Conservation (phyloP, 2,329 filamentous ascomycete species). For the Fusarium euwallaceae region DNA sequence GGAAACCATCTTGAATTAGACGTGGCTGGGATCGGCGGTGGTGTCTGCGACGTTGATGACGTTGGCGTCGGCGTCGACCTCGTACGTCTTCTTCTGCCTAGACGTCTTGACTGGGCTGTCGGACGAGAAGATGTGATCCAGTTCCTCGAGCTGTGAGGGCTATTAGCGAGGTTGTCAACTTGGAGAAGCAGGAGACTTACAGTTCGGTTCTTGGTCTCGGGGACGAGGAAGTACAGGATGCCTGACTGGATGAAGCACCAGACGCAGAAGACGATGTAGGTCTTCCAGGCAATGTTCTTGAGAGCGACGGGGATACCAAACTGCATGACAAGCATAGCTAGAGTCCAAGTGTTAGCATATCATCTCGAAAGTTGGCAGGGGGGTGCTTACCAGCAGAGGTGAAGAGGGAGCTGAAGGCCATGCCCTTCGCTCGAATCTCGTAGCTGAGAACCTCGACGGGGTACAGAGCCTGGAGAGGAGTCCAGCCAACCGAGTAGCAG, state of each 20-base stretch:
- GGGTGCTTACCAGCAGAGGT: constrained; percentile 54
- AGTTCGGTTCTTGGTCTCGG: constrained; percentile 64
- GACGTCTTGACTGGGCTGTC: constrained; percentile 39
- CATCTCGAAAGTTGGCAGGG: background rate
- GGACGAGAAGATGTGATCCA: constrained; percentile 42
- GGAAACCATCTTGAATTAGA: background rate
- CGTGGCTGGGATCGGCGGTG: background rate
- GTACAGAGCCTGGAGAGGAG: constrained; percentile 58
- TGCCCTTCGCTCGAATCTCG: constrained; percentile 68
- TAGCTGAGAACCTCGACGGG: constrained; percentile 67
- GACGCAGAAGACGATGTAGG: constrained; percentile 65
- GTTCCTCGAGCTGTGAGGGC: constrained; percentile 38
- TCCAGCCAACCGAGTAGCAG: constrained; percentile 59
- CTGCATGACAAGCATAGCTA: constrained; percentile 52
- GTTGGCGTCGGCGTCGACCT: background rate
- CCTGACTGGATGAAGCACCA: constrained; percentile 58
- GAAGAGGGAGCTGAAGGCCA: constrained; percentile 62
- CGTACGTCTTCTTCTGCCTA: constrained; percentile 8
- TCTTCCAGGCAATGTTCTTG: constrained; percentile 65
- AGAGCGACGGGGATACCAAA: constrained; percentile 62
- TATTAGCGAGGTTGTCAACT: background rate
- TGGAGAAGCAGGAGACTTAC: constrained; percentile 13
- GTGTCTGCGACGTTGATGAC: background rate
- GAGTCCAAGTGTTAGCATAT: background rate
- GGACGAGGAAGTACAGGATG: constrained; percentile 64